A percentile compares a stretch with the other conserved stretches of the same genome.
Evolutionary conservation across 257 asterid genomes (phyloP).

Genomic region (Pogostemon cablin): DNA sequence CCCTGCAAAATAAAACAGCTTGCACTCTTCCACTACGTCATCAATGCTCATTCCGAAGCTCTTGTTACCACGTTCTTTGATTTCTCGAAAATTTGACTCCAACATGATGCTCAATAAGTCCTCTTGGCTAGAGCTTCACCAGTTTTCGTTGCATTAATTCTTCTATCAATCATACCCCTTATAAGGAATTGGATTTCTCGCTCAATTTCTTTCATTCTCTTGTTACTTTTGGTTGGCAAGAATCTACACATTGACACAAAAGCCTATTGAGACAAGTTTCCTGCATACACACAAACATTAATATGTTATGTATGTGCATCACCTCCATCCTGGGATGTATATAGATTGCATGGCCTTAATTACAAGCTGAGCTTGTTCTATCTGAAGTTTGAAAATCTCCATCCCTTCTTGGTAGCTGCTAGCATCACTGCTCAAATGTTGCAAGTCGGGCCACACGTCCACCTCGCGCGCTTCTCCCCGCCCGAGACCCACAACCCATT

Average conservation of each 20-base stretch:
- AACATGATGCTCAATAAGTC: constrained; percentile 36
- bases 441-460: constrained; percentile 58
- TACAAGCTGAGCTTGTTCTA: constrained; percentile 45
- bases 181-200: constrained; percentile 22
- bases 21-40: constrained; percentile 39
- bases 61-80: constrained; percentile 30
- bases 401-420: constrained; percentile 57
- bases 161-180: constrained; percentile 21
- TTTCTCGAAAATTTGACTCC: constrained; percentile 34
- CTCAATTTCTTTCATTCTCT: constrained; percentile 36
- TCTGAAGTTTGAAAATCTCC: constrained; percentile 53
- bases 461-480: constrained; percentile 43
- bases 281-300: no score
- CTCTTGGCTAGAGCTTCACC: constrained; percentile 20
- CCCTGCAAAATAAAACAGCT: constrained; percentile 31
- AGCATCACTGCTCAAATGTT: constrained; percentile 43
- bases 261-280: neutral
- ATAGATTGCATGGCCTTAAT: constrained; percentile 29
- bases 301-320: neutral
- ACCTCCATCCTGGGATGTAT: constrained; percentile 50
- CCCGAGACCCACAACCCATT: constrained; percentile 44
- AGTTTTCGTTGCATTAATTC: constrained; percentile 27
- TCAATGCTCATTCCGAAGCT: constrained; percentile 36
- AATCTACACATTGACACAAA: constrained; percentile 19
- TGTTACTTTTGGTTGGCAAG: constrained; percentile 36